A percentile compares a stretch with the other conserved stretches of the same genome.
phyloP scores from a whole-genome alignment of 106 monocot genomes.

The Dendrobium chrysotoxum region DNA sequence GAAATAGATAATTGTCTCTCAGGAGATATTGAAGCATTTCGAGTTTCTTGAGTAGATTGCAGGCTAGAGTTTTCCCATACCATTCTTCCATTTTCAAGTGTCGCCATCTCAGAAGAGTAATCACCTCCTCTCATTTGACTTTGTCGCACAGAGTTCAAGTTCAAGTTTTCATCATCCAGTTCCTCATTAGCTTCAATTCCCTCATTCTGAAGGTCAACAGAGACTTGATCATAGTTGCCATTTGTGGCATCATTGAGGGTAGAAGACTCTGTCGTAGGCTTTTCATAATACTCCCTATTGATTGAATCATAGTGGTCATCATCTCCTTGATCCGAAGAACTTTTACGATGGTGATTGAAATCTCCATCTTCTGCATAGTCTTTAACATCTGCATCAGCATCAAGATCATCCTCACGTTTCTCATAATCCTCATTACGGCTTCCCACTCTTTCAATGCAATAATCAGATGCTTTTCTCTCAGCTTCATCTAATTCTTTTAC shows the following conservation, averaged over 20 bases:
- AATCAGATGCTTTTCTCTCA: neutral
- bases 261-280: neutral
- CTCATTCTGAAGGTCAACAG: conserved; percentile 9
- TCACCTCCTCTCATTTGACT: conserved; percentile 10
- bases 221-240: conserved; percentile 4
- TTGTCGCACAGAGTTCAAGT: neutral
- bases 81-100: conserved; percentile 18
- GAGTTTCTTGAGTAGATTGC: conserved; percentile 21
- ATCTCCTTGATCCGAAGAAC: neutral
- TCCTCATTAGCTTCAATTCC: conserved; percentile 13
- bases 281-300: neutral
- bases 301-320: neutral
- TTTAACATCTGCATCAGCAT: neutral
- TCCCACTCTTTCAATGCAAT: neutral
- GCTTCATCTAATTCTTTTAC: neutral
- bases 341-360: neutral
- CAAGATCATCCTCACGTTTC: neutral
- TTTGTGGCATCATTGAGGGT: conserved; percentile 6
- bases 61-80: conserved; percentile 17
- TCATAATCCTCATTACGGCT: neutral
- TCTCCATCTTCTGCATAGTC: neutral
- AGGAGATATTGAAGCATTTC: conserved; percentile 27
- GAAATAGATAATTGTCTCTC: conserved; percentile 28
- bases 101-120: neutral
- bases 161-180: conserved; percentile 18